Conservation (phyloP, 2,329 filamentous ascomycete genomes). For the Trichocomaceae sp. region DNA sequence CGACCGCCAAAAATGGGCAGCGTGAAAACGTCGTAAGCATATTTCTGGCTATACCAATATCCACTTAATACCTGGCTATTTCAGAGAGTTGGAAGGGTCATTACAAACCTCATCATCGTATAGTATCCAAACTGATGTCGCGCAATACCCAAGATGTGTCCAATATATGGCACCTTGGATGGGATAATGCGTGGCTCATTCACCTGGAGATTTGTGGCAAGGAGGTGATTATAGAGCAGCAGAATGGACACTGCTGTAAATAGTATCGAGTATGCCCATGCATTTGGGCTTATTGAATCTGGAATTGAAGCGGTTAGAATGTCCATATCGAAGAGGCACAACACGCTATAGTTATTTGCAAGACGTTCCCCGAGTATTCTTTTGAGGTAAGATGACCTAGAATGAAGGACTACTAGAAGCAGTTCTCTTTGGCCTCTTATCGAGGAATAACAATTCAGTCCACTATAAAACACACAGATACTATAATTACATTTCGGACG, state of each 20-base stretch:
- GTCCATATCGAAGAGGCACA: too few species aligned
- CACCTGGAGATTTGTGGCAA: neutral
- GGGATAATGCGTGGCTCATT: neutral
- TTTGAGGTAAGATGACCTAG: too few species aligned
- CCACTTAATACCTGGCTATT: neutral
- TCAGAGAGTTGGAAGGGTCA: neutral
- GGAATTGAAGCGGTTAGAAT: neutral
- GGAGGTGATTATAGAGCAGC: neutral
- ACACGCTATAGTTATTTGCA: too few species aligned
- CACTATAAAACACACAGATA: too few species aligned
- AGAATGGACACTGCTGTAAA: neutral
- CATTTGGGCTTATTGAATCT: neutral
- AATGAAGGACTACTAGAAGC: too few species aligned
- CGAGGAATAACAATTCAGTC: too few species aligned
- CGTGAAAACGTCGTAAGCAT: slow-evolving; percentile 13
- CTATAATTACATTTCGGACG: too few species aligned
- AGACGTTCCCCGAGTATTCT: too few species aligned
- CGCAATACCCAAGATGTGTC: neutral
- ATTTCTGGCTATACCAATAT: neutral
- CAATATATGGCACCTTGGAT: neutral
- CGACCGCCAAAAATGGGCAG: slow-evolving; percentile 21
- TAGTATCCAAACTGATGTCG: neutral
- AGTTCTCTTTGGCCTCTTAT: too few species aligned
- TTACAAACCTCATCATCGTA: neutral
- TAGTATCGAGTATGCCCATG: neutral